Percentiles rank a stretch among this genome's conserved stretches.
These are phyloP conservation scores for Kondoa subrosea DNA, from an alignment of 768 basidiomycete species.

Conservation along the genomic window DNA sequence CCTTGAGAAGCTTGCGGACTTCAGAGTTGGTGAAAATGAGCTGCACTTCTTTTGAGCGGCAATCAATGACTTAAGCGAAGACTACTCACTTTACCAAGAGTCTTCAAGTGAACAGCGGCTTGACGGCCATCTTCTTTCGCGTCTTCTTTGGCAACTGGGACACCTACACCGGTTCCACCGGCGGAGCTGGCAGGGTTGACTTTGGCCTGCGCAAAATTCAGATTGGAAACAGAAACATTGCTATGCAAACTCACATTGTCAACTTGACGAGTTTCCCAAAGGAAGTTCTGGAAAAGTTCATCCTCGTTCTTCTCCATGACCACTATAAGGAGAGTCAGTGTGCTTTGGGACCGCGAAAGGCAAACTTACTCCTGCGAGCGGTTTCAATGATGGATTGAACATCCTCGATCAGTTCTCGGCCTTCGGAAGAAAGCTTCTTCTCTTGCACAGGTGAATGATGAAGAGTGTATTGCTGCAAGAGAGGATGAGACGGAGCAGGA, in stretches of 20 bases:
- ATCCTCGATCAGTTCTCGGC: conserved; percentile 58
- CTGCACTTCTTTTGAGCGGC: conserved; percentile 32
- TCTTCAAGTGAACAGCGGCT: conserved; percentile 70
- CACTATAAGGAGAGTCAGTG: conserved; percentile 3
- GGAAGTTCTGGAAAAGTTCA: conserved; percentile 42
- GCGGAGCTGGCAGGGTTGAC: conserved; percentile 30
- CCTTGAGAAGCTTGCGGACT: conserved; percentile 28
- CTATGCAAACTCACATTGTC: conserved; percentile 31
- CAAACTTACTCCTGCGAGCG: conserved; percentile 25
- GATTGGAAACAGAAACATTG: background rate
- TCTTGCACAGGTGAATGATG: conserved; percentile 36
- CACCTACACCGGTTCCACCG: conserved; percentile 30
- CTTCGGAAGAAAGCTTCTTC: conserved; percentile 55
- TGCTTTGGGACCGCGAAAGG: background rate
- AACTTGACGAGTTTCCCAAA: conserved; percentile 42
- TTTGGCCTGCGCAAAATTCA: background rate
- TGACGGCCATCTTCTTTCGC: conserved; percentile 44
- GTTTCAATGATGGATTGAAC: conserved; percentile 64
- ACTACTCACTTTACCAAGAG: conserved; percentile 38
- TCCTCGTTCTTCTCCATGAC: conserved; percentile 33
- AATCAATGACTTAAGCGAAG: background rate
- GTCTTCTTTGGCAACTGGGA: conserved; percentile 37
- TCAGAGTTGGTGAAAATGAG: conserved; percentile 76
- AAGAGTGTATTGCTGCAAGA: conserved; percentile 7
- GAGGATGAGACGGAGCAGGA: background rate